Percentiles rank a stretch among this genome's conserved stretches.
phyloP scores from a whole-genome alignment of 495 filamentous ascomycete genomes.

The Daldinia loculata region DNA sequence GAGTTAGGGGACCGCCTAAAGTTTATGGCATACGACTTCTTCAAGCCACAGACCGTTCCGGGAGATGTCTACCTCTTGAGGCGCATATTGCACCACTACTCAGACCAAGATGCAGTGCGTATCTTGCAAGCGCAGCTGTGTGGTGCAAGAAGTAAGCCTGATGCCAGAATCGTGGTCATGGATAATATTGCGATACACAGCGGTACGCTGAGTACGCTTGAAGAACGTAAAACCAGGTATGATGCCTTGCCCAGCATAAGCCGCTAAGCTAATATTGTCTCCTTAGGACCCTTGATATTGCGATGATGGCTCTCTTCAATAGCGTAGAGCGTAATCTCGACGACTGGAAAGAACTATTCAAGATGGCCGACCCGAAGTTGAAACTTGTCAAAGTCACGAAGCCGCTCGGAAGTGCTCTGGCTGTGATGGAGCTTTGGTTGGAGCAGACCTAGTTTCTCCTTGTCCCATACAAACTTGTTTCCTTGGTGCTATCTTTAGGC shows the following conservation, averaged over 20 bases:
- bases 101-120: constrained; percentile 50
- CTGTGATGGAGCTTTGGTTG: constrained; percentile 36
- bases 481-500: background rate
- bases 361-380: constrained; percentile 44
- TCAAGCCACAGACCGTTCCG: constrained; percentile 44
- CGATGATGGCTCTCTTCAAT: constrained; percentile 51
- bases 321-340: constrained; percentile 46
- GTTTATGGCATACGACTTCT: constrained; percentile 49
- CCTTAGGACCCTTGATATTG: constrained; percentile 49
- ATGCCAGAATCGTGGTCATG: constrained; percentile 50
- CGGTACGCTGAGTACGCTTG: constrained; percentile 39
- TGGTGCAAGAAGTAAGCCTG: constrained; percentile 43
- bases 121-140: constrained; percentile 52
- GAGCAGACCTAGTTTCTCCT: constrained; percentile 33
- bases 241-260: background rate
- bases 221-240: constrained; percentile 41
- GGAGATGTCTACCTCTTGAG: constrained; percentile 47
- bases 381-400: constrained; percentile 38
- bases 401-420: constrained; percentile 35
- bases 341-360: constrained; percentile 48
- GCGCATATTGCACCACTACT: constrained; percentile 53
- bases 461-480: background rate
- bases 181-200: constrained; percentile 47
- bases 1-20: constrained; percentile 13
- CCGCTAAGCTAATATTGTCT: background rate